Conservation (phyloP, 306 rosid genomes). For the Vachellia collinsii region DNA sequence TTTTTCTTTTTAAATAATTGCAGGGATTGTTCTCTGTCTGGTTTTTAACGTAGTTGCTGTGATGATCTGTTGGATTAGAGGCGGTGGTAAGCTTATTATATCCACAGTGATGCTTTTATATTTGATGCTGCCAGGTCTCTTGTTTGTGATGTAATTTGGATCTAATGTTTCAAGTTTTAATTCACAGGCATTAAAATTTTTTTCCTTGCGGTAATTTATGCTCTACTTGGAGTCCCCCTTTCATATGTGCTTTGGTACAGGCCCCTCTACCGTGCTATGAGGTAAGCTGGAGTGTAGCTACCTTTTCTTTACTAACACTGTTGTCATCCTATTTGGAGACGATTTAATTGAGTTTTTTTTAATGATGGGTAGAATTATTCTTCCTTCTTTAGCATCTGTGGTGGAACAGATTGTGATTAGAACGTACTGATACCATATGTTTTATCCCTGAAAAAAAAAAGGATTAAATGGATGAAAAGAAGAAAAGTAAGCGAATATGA, state of each 20-base stretch:
- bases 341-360: conserved; percentile 16
- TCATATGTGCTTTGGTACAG: conserved; percentile 96
- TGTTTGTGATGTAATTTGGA: conserved; percentile 32
- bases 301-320: conserved; percentile 12
- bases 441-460: background rate
- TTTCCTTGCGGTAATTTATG: conserved; percentile 93
- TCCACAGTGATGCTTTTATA: conserved; percentile 4
- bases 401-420: conserved; percentile 19
- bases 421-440: background rate
- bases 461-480: background rate
- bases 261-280: conserved; percentile 99
- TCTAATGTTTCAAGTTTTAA: conserved; percentile 37
- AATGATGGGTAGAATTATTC: background rate
- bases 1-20: conserved; percentile 24
- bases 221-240: conserved; percentile 88
- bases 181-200: conserved; percentile 84
- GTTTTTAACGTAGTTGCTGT: conserved; percentile 83
- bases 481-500: background rate
- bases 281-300: conserved; percentile 45
- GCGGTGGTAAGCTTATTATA: conserved; percentile 71
- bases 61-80: conserved; percentile 82
- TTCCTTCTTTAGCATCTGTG: conserved; percentile 9
- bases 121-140: conserved; percentile 12
- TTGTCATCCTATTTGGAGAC: background rate
- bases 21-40: conserved; percentile 94